Evolutionary conservation across 495 filamentous ascomycete species (phyloP).

Genomic region (Polyplosphaeria fusca): DNA sequence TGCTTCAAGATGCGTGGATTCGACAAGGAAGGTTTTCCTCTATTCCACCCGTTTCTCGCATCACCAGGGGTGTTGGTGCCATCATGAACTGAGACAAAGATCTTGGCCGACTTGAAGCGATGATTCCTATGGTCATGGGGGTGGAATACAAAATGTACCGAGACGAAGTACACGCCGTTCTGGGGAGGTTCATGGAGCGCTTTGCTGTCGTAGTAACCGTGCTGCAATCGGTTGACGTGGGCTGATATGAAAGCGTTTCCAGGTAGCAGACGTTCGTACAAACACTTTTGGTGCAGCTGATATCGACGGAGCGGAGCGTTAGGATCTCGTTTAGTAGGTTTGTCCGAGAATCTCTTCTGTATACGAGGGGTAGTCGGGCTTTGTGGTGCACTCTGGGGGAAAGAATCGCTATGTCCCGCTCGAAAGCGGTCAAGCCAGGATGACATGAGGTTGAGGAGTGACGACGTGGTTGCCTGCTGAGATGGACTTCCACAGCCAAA

Average conservation of each 20-base stretch:
- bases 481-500: no score
- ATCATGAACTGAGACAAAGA: slow-evolving; percentile 43
- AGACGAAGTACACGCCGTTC: slow-evolving; percentile 53
- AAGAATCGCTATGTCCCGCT: no score
- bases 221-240: slow-evolving; percentile 52
- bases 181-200: slow-evolving; percentile 45
- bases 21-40: not conserved
- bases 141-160: slow-evolving; percentile 52
- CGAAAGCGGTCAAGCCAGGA: slow-evolving; percentile 17
- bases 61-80: slow-evolving; percentile 9
- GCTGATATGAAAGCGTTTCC: slow-evolving; percentile 53
- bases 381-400: not conserved
- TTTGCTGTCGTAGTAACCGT: slow-evolving; percentile 48
- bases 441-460: slow-evolving; percentile 5
- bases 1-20: slow-evolving; percentile 50
- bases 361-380: not conserved
- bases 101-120: slow-evolving; percentile 51
- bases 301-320: slow-evolving; percentile 44
- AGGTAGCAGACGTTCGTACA: slow-evolving; percentile 52
- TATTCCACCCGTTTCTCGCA: slow-evolving; percentile 3
- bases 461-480: not conserved
- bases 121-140: slow-evolving; percentile 44
- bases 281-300: slow-evolving; percentile 47
- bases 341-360: not conserved
- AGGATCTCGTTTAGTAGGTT: slow-evolving; percentile 10